These are phyloP conservation scores for Saccharomycopsis microspora DNA, from an alignment of 805 yeast genomes.

Conservation along the genomic window DNA sequence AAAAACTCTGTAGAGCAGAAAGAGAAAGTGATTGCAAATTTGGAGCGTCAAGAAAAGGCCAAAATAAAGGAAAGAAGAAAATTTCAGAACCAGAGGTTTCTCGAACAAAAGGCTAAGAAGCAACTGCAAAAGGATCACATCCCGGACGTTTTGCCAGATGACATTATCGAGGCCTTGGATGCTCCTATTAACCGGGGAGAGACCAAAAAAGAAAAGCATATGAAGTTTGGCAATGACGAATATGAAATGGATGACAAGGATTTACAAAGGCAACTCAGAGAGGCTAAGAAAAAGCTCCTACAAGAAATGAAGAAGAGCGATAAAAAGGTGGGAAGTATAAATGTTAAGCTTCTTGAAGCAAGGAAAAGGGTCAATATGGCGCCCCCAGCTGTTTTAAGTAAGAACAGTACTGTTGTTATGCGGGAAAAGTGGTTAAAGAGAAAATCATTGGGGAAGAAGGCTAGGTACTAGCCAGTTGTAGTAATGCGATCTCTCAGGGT, in stretches of 20 bases:
- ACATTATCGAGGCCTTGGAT: constrained; percentile 1
- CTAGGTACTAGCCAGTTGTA: neutral
- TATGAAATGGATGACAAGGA: constrained; percentile 1
- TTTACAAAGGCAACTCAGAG: neutral
- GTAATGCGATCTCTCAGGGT: too few relatives aligned
- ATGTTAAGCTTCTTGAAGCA: constrained; percentile 8
- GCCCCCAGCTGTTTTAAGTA: constrained; percentile 5
- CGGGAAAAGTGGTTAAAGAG: constrained; percentile 12
- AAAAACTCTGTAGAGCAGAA: neutral
- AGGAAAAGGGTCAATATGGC: neutral
- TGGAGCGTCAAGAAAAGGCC: neutral
- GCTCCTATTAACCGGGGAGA: neutral
- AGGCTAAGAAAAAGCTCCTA: neutral
- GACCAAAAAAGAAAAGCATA: neutral
- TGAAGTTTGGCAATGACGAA: constrained; percentile 2
- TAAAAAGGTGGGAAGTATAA: constrained; percentile 6
- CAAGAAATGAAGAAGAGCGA: constrained; percentile 1
- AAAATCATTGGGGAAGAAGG: constrained; percentile 9
- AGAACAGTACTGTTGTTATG: neutral
- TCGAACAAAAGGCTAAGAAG: constrained; percentile 8
- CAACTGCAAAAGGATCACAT: neutral
- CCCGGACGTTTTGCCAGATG: constrained; percentile 11
- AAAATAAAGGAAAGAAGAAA: constrained; percentile 3
- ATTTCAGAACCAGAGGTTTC: constrained; percentile 4
- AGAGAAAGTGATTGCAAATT: neutral